Conservation (phyloP, 805 yeast genomes). For the Wickerhamomyces queroliae region DNA sequence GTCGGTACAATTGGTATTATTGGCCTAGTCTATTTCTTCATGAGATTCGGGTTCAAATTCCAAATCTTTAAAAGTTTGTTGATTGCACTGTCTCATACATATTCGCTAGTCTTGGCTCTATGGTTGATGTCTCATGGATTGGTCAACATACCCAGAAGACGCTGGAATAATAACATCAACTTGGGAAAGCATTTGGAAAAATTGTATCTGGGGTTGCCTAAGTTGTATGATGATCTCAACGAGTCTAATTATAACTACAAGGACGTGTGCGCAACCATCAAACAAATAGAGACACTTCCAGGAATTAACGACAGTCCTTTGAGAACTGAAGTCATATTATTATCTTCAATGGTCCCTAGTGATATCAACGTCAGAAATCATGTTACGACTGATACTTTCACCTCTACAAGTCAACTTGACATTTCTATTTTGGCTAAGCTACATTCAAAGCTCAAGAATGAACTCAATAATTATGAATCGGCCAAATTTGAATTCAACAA, state of each 20-base stretch:
- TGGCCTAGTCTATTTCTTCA: conserved; percentile 54
- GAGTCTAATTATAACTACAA: conserved; percentile 58
- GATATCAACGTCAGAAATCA: conserved; percentile 18
- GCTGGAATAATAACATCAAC: conserved; percentile 28
- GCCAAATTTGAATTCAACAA: conserved; percentile 51
- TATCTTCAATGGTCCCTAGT: conserved; percentile 10
- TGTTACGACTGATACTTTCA: conserved; percentile 18
- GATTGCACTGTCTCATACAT: conserved; percentile 73
- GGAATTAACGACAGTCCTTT: conserved; percentile 16
- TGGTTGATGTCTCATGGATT: conserved; percentile 87
- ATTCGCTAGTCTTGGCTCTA: conserved; percentile 65
- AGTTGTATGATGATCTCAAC: conserved; percentile 50
- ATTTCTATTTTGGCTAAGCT: conserved; percentile 42
- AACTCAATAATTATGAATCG: conserved; percentile 47
- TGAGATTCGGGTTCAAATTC: conserved; percentile 48
- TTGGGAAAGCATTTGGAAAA: conserved; percentile 28
- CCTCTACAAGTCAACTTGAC: conserved; percentile 21
- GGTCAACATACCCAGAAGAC: conserved; percentile 54
- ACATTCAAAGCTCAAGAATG: conserved; percentile 44
- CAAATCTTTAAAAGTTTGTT: conserved; percentile 57
- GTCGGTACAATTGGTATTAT: conserved; percentile 45
- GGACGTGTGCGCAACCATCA: conserved; percentile 57
- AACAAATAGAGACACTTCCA: conserved; percentile 33
- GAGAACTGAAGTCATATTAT: conserved; percentile 8
- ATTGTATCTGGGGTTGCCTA: conserved; percentile 51